These are phyloP conservation scores for Rhodotorula sp. DNA, from an alignment of 1,284 basidiomycete species.

Conservation along the genomic window DNA sequence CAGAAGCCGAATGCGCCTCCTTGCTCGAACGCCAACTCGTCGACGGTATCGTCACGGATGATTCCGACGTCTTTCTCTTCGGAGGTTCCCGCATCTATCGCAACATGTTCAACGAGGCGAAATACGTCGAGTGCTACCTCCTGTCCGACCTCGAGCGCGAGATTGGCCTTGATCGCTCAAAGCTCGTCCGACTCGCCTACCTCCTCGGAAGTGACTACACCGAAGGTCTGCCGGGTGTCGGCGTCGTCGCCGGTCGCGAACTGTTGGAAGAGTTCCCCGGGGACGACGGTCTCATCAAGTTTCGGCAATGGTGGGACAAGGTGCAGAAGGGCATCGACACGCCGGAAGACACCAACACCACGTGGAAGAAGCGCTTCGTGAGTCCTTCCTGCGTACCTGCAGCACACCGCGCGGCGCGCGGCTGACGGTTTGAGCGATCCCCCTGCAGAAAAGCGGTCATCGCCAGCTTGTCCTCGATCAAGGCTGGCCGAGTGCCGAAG, in stretches of 20 bases:
- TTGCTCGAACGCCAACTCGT: conserved; percentile 81
- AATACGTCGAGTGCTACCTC: conserved; percentile 95
- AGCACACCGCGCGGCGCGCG: background rate
- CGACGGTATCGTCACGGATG: conserved; percentile 98
- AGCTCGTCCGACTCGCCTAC: conserved; percentile 85
- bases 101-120: conserved; percentile 99
- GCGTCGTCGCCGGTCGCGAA: conserved; percentile 96
- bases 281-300: conserved; percentile 74
- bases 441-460: conserved; percentile 80
- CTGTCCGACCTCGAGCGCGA: conserved; percentile 81
- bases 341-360: conserved; percentile 59
- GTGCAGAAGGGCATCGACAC: conserved; percentile 89
- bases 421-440: too few species aligned
- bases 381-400: conserved; percentile 49
- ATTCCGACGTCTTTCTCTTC: conserved; percentile 98
- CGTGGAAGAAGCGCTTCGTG: conserved; percentile 82
- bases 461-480: conserved; percentile 73
- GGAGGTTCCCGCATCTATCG: conserved; percentile 91
- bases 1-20: conserved; percentile 97
- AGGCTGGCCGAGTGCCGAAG: conserved; percentile 86
- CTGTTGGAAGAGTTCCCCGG: conserved; percentile 86
- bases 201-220: conserved; percentile 96
- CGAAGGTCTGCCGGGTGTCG: conserved; percentile 90
- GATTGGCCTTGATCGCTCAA: conserved; percentile 80
- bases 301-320: conserved; percentile 91